phyloP scores from a whole-genome alignment of 2,329 filamentous ascomycete species.

The Aureobasidium sp. region DNA sequence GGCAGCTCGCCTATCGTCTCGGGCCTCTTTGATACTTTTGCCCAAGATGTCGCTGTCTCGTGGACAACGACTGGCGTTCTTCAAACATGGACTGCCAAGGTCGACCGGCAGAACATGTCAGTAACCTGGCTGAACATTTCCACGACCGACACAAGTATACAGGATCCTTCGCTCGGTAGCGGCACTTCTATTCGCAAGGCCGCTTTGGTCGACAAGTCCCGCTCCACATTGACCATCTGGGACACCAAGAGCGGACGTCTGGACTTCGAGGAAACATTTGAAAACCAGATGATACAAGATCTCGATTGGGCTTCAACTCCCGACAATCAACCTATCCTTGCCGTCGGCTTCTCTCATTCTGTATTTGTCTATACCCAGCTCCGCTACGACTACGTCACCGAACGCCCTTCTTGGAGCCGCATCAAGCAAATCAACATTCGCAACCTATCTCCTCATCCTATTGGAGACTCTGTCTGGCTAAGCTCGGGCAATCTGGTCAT shows the following conservation, averaged over 20 bases:
- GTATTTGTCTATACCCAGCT: constrained; percentile 78
- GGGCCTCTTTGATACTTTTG: constrained; percentile 78
- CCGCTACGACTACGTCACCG: constrained; percentile 84
- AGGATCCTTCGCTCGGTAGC: constrained; percentile 67
- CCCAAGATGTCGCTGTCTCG: constrained; percentile 76
- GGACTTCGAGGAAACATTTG: constrained; percentile 70
- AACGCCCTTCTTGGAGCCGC: constrained; percentile 80
- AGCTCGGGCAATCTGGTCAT: constrained; percentile 78
- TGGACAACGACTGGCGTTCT: constrained; percentile 70
- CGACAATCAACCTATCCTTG: constrained; percentile 78
- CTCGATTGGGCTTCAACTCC: constrained; percentile 92
- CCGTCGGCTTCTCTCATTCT: constrained; percentile 85
- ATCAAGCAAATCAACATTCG: constrained; percentile 76
- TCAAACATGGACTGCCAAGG: constrained; percentile 76
- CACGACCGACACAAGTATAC: constrained; percentile 69
- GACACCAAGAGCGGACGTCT: constrained; percentile 74
- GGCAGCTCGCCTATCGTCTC: constrained; percentile 64
- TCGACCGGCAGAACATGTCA: constrained; percentile 52
- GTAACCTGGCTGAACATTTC: constrained; percentile 80
- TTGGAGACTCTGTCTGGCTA: constrained; percentile 90
- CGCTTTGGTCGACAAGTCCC: constrained; percentile 67
- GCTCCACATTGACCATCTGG: constrained; percentile 81
- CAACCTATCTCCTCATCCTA: constrained; percentile 69
- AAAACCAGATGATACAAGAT: constrained; percentile 58
- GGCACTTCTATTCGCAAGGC: constrained; percentile 83